Evolutionary conservation across 208 protist species (phyloP), one percentile per base, ranked within the genome.

Genomic region (Herpetomonas samuelpessoai): DNA sequence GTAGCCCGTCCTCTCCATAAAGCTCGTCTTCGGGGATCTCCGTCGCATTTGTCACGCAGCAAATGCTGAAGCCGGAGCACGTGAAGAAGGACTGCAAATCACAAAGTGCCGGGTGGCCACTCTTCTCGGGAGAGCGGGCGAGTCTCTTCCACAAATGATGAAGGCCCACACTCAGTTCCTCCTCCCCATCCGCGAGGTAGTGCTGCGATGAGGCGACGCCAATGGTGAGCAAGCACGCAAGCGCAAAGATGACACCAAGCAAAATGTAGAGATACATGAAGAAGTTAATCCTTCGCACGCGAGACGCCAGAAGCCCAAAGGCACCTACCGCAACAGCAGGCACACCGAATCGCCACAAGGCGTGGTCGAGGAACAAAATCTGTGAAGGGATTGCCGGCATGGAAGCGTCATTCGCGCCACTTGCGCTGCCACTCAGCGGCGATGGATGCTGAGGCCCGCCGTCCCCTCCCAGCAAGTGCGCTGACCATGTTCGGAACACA

Each of bases 21-120:
- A 30, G 48, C 21, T 31, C n/a, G 9, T 22, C 41, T 30, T 39
- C 53, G 30, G 10, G 29, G 16, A 78, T 22, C 16, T 48, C 30
- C 0, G 62, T 54, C 2, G 66, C 68, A 51, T 84, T 84, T 4
- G 68, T 78, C 19, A 78, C 31, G 46, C 77, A 84, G 47, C 72
- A 80, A 3, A 9, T 59, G 19, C 54, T 63, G 24, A 78, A 62
- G 10, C 77, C 77, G 1, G 73, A 74, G 64, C 73, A 84, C 4
- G 59, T 22, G 28, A 79, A 65, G 3, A 29, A 10, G 3, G 31
- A 24, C 52, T 79, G 61, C 59, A 72, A 68, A 0, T 39, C 28
- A 45, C 69, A 77, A 49, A 55, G 45, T n/a, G 18, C 63, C 1
- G 0, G 49, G 18, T 57, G 31, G 3, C 3, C 44, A 7, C 47